Evolutionary conservation across 148 eudicot genomes (phyloP).

Genomic region (Dianthus caryophyllus): DNA sequence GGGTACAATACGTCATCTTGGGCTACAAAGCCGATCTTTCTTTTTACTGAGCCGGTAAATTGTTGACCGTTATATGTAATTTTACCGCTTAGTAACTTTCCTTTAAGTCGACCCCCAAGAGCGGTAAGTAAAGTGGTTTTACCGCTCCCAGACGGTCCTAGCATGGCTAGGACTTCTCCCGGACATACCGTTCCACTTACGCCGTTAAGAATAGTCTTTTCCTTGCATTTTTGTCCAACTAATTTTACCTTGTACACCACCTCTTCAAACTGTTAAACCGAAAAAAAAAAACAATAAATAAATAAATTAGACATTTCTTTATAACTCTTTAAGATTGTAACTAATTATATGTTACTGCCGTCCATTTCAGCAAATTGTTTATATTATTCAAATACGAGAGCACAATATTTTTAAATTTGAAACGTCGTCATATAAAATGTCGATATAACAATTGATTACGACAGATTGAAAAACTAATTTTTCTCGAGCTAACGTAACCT

Average conservation of each 20-base stretch:
- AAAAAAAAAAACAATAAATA: background rate
- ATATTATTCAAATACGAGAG: background rate
- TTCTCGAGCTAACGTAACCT: background rate
- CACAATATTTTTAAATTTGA: background rate
- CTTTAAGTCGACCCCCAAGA: constrained; percentile 73
- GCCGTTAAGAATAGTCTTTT: constrained; percentile 79
- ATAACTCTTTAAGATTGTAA: no score
- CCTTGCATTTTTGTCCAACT: constrained; percentile 40
- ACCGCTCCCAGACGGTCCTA: constrained; percentile 98
- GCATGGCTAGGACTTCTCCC: constrained; percentile 91
- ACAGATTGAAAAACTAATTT: no score
- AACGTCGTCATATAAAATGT: no score
- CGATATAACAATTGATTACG: background rate
- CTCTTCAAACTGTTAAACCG: constrained; percentile 75
- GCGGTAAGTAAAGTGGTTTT: constrained; percentile 95
- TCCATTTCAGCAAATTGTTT: background rate
- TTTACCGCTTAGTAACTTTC: constrained; percentile 61
- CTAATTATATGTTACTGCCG: background rate
- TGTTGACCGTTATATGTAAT: constrained; percentile 75
- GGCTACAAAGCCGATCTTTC: constrained; percentile 78
- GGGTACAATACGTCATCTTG: constrained; percentile 87
- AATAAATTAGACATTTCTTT: no score
- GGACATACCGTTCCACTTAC: constrained; percentile 76
- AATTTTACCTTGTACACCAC: constrained; percentile 75
- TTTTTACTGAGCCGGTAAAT: constrained; percentile 57